Evolutionary conservation across 192 early-diverging fungal species (phyloP).

Genomic region (Backusella parvicylindrica): DNA sequence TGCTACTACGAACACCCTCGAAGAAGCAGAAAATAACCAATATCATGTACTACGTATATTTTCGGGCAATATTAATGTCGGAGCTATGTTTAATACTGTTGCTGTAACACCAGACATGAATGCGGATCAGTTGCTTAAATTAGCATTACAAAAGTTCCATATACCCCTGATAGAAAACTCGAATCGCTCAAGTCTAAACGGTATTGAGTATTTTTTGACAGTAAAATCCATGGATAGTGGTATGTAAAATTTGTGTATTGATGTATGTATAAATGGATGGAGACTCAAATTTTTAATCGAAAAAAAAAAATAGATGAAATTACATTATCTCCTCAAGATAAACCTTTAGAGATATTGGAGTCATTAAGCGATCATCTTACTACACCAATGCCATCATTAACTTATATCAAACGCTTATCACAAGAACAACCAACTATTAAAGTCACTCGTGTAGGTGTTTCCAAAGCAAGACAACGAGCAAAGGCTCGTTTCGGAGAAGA

Average conservation of each 20-base stretch:
- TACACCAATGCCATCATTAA: constrained; percentile 49
- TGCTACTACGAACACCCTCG: background rate
- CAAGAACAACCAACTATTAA: constrained; percentile 19
- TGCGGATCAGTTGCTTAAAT: constrained; percentile 44
- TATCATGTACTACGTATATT: constrained; percentile 50
- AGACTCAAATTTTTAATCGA: background rate
- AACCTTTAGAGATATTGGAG: constrained; percentile 52
- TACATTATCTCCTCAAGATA: constrained; percentile 46
- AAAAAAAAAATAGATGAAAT: constrained; percentile 36
- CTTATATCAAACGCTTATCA: constrained; percentile 25
- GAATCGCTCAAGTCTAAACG: constrained; percentile 18
- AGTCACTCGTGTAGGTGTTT: constrained; percentile 29
- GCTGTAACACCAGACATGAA: constrained; percentile 41
- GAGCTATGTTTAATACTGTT: constrained; percentile 51
- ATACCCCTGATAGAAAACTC: constrained; percentile 43
- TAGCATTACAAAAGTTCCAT: constrained; percentile 51
- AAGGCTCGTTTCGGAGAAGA: constrained; percentile 31
- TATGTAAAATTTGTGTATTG: no score
- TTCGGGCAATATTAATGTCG: constrained; percentile 55
- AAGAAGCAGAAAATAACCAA: constrained; percentile 26
- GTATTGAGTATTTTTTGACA: constrained; percentile 45
- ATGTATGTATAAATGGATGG: background rate
- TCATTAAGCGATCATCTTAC: constrained; percentile 46
- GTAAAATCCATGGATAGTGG: constrained; percentile 52
- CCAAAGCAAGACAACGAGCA: constrained; percentile 18